phyloP scores from a whole-genome alignment of 2,329 filamentous ascomycete genomes.

The Fusarium foetens region DNA sequence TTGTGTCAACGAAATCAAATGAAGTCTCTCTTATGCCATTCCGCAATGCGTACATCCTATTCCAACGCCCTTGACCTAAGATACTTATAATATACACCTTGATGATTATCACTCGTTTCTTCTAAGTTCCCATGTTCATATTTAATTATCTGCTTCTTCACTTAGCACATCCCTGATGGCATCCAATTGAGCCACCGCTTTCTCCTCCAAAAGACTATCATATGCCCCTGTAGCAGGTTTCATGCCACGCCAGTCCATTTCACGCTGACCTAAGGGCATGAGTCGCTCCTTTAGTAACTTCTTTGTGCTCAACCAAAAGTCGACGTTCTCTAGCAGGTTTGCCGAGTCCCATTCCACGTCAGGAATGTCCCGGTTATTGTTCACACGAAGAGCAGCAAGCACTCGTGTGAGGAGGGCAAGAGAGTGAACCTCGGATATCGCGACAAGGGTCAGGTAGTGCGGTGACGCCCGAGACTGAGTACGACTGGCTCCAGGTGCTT shows the following conservation, averaged over 20 bases:
- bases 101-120: constrained; percentile 25
- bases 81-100: constrained; percentile 41
- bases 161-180: constrained; percentile 66
- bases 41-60: constrained; percentile 35
- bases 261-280: constrained; percentile 76
- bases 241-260: constrained; percentile 69
- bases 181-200: constrained; percentile 75
- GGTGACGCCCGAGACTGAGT: constrained; percentile 60
- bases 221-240: constrained; percentile 52
- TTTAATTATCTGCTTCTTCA: constrained; percentile 58
- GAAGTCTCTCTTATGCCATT: constrained; percentile 30
- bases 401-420: constrained; percentile 80
- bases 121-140: constrained; percentile 9
- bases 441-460: constrained; percentile 76
- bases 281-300: constrained; percentile 77
- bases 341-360: constrained; percentile 79
- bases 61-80: constrained; percentile 42
- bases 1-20: constrained; percentile 13
- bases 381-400: constrained; percentile 71
- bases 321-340: constrained; percentile 81
- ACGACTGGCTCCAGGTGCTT: constrained; percentile 66
- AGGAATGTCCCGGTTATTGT: constrained; percentile 77
- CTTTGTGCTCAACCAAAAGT: constrained; percentile 79
- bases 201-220: constrained; percentile 78
- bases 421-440: constrained; percentile 81